phyloP scores from a whole-genome alignment of 2,329 filamentous ascomycete genomes.

The Biscogniauxia mediterranea region DNA sequence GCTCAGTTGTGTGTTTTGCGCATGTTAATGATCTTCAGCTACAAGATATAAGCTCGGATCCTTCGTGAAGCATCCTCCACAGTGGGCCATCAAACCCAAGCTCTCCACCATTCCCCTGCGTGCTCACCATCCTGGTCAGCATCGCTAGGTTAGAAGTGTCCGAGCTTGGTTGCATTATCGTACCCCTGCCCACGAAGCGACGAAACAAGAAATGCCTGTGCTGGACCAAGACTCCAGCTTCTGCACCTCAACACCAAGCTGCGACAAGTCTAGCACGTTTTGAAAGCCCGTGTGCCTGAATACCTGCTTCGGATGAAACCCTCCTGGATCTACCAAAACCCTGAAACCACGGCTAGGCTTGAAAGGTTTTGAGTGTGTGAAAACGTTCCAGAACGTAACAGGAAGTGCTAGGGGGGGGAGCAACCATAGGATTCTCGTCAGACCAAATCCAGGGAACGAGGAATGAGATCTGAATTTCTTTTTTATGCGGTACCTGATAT shows the following conservation, averaged over 20 bases:
- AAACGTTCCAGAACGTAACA: slow-evolving; percentile 2
- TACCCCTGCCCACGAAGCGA: slow-evolving; percentile 10
- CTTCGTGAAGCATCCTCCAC: background rate
- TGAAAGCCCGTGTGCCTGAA: background rate
- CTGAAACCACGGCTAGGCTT: background rate
- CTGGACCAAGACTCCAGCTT: background rate
- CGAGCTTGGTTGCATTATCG: slow-evolving; percentile 17
- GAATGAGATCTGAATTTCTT: background rate
- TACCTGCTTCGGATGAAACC: background rate
- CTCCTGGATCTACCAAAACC: background rate
- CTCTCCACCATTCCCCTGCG: background rate
- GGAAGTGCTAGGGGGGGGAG: background rate
- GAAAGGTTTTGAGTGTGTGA: background rate
- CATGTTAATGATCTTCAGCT: background rate
- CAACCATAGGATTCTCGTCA: background rate
- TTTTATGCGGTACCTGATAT: background rate
- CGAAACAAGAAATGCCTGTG: slow-evolving; percentile 14
- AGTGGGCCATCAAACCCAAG: background rate
- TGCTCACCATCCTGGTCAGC: background rate
- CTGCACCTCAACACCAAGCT: background rate
- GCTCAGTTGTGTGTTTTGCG: background rate
- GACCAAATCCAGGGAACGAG: background rate
- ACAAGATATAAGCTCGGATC: background rate
- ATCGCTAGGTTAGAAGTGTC: slow-evolving; percentile 5
- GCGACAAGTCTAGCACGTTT: background rate